These are phyloP conservation scores for Elsinoe perseae DNA, from an alignment of 2,329 filamentous ascomycete genomes.

Conservation along the genomic window DNA sequence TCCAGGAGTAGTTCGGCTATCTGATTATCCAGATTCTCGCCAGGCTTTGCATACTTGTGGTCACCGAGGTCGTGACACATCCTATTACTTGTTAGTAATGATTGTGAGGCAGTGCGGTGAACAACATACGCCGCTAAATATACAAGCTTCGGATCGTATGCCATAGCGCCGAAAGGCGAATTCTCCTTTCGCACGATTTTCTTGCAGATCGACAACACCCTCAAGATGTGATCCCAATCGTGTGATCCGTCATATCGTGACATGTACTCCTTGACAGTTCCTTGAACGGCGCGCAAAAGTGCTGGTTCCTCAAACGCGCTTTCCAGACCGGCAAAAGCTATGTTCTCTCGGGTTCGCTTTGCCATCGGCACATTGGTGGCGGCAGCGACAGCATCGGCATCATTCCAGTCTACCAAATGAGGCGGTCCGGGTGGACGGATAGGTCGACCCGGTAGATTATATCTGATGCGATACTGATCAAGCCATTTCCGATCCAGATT, in stretches of 20 bases:
- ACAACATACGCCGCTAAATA: constrained; percentile 51
- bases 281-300: constrained; percentile 35
- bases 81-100: background rate
- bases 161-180: constrained; percentile 26
- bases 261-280: constrained; percentile 66
- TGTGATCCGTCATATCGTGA: constrained; percentile 74
- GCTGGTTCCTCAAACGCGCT: constrained; percentile 18
- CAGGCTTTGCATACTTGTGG: constrained; percentile 60
- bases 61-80: constrained; percentile 71
- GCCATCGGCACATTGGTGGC: background rate
- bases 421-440: constrained; percentile 11
- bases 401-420: constrained; percentile 14
- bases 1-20: constrained; percentile 49
- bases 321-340: constrained; percentile 18
- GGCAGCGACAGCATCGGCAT: constrained; percentile 12
- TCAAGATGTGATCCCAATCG: constrained; percentile 75
- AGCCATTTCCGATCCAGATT: constrained; percentile 21
- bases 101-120: background rate
- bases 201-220: constrained; percentile 67
- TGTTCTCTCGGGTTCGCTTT: constrained; percentile 15
- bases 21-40: constrained; percentile 49
- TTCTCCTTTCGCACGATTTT: constrained; percentile 51
- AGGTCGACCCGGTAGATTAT: constrained; percentile 19
- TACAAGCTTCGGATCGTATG: constrained; percentile 50
- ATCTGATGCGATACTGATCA: constrained; percentile 21